Evolutionary conservation across 192 early-diverging fungal genomes (phyloP), one percentile per base, ranked within the genome.

Genomic region (Linnemannia exigua): DNA sequence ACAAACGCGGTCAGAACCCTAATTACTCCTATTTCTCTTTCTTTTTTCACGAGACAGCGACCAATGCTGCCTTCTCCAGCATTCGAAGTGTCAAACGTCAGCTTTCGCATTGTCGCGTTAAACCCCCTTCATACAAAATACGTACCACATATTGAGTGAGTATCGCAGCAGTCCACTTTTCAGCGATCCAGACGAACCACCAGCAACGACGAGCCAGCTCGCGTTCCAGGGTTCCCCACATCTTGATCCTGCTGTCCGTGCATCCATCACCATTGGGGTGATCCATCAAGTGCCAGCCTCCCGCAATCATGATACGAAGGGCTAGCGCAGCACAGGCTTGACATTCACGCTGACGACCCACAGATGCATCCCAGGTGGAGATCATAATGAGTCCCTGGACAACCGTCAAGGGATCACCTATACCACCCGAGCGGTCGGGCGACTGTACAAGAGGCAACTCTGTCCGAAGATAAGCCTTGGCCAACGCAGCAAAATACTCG

Each of bases 121-220:
- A 28, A 4, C 5, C 11, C 11, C 20, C 20, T 1, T 11, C 31
- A 5, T 12, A 7, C 3, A 1, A 3, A 7, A 31, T 12, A 83
- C 81, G 37, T 80, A 86, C 84, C 78, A 86, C 84, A 31, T 86
- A 86, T 67, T 86, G 84, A 25, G 84, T 86, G 20, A 86, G 75
- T 7, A 86, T 76, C 16, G 84, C 84, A 28, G 78, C 84, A 3
- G 74, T 76, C 84, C 84, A 86, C 47, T 86, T 86, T 46, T 86
- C 84, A 20, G 77, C 75, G n/a, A 77, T 73, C 84, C 84, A 86
- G 38, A 86, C 61, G 17, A 75, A 63, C 84, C 84, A 86, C 84
- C 84, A 86, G 41, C 84, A 86, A 71, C 84, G 84, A 38, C 84
- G 84, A 74, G 84, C 84, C 73, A 86, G 78, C 78, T 86, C 84